Base-by-base conservation (phyloP, 805 yeast species). In the Starmerella sp. region DNA sequence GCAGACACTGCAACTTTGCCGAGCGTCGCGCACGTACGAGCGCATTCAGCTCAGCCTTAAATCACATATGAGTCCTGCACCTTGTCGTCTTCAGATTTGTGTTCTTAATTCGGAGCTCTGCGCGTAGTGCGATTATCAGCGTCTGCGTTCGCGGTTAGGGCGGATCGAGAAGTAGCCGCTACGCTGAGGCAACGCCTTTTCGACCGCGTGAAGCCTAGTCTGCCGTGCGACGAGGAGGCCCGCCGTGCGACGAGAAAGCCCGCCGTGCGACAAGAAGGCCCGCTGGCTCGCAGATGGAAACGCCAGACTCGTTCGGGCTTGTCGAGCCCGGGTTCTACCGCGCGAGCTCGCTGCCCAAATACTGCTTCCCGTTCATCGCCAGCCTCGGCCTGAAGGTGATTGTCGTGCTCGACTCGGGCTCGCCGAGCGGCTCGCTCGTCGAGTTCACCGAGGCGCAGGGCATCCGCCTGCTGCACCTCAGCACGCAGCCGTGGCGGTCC, bases 281-380 rank as follows among this genome's bases (percentile, higher is more conserved):
- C 34, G 11, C 30, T 6, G 34, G 7, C 37, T 22, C 15, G 38
- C 38, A 36, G 3, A 59, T 58, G 61, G 63, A 63, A 47, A 46
- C 55, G n/a, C 97, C 98, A 0, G 91, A 88, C 49, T 86, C 86
- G 66, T 93, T 86, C 71, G 95, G 96, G 0, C 75, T 88, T 34
- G 96, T 90, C 4, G 97, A 93, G 69, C 82, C 83, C 30, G 95
- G 95, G 0, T 72, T 91, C 1, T 84, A 86, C 70, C 76, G 97
- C 53, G 86, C 96, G 63, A 77, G 93, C 5, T 15, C 41, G 4
- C 38, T 39, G n/a, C 55, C 55, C 5, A 42, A 28, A 34, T 54
- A 15, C 51, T 28, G 51, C 38, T 75, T 83, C 55, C 84, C 93
- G 31, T 91, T 90, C 64, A 66, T 91, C 30, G 84, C 80, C 54